Evolutionary conservation across 352 stramenopile species (phyloP).

Genomic region (Phytophthora kernoviae): DNA sequence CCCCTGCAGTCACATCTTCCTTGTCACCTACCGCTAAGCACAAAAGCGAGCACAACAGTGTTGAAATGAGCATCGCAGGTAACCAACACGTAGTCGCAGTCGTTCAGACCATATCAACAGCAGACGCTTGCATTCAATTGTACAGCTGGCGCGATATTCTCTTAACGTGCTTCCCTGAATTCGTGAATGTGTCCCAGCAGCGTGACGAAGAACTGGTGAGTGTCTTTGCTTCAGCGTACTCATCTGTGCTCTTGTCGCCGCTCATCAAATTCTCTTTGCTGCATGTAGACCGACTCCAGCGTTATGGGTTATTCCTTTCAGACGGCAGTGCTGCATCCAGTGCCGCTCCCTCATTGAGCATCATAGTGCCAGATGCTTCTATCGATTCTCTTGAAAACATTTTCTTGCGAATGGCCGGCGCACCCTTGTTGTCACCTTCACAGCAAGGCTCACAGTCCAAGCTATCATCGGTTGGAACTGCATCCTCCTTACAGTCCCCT

Average conservation of each 20-base stretch:
- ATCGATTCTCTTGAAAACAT: slow-evolving; percentile 20
- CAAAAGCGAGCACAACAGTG: neutral
- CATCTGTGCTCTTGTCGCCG: neutral
- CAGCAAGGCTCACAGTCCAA: neutral
- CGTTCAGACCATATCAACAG: neutral
- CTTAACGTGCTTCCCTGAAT: slow-evolving; percentile 33
- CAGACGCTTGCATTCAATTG: slow-evolving; percentile 12
- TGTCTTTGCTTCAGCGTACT: neutral
- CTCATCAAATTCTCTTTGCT: slow-evolving; percentile 1
- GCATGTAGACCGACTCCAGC: slow-evolving; percentile 10
- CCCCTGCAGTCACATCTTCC: neutral
- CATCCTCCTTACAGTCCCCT: slow-evolving; percentile 14
- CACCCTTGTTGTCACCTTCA: slow-evolving; percentile 2
- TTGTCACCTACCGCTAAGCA: neutral
- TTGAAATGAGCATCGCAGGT: neutral
- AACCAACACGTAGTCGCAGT: slow-evolving; percentile 15
- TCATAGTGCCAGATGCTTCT: neutral
- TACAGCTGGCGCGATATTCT: slow-evolving; percentile 56
- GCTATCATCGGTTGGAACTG: slow-evolving; percentile 1
- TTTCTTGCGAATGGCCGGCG: slow-evolving; percentile 21
- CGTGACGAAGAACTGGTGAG: slow-evolving; percentile 24
- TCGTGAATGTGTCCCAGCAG: slow-evolving; percentile 26
- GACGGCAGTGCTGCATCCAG: neutral
- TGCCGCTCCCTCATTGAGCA: neutral
- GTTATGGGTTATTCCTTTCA: slow-evolving; percentile 17